Conservation (phyloP, 164 flowering plant species). For the Hamamelis virginiana region DNA sequence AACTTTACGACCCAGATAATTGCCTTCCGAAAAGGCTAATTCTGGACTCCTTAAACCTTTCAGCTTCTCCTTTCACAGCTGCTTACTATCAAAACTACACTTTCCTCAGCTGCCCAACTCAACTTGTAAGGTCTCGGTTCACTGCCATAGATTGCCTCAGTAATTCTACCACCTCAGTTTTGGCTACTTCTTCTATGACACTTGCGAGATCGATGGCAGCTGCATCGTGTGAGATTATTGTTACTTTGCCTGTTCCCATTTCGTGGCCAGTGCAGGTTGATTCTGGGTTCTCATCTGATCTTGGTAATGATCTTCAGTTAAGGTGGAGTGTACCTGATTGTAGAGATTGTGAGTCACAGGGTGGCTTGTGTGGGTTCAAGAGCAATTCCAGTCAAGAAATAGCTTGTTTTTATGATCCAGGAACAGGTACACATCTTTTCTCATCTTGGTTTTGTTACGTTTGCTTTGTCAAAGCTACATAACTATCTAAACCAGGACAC, state of each 20-base stretch:
- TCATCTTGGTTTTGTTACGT: not conserved
- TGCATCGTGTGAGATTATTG: slow-evolving; percentile 24
- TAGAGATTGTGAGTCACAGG: slow-evolving; percentile 34
- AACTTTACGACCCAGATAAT: slow-evolving; percentile 38
- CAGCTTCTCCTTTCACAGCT: slow-evolving; percentile 44
- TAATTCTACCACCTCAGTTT: slow-evolving; percentile 28
- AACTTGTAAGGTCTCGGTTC: slow-evolving; percentile 6
- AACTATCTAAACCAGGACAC: not conserved
- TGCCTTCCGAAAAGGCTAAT: slow-evolving; percentile 47
- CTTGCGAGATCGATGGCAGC: slow-evolving; percentile 9
- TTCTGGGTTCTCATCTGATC: slow-evolving; percentile 17
- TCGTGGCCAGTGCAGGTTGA: slow-evolving; percentile 14
- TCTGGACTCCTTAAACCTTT: slow-evolving; percentile 35
- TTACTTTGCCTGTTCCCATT: slow-evolving; percentile 33
- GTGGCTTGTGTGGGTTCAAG: slow-evolving; percentile 33
- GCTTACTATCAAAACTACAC: slow-evolving; percentile 27
- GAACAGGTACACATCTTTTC: slow-evolving; percentile 20
- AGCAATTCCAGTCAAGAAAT: slow-evolving; percentile 18
- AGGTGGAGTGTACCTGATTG: slow-evolving; percentile 45
- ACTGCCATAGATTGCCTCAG: slow-evolving; percentile 44
- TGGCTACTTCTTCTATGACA: slow-evolving; percentile 36
- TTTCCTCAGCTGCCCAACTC: slow-evolving; percentile 47
- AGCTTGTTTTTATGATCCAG: slow-evolving; percentile 20
- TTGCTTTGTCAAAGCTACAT: not conserved
- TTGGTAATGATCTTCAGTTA: slow-evolving; percentile 26